Conservation (phyloP, 1,284 basidiomycete genomes). For the Irpex sp. region DNA sequence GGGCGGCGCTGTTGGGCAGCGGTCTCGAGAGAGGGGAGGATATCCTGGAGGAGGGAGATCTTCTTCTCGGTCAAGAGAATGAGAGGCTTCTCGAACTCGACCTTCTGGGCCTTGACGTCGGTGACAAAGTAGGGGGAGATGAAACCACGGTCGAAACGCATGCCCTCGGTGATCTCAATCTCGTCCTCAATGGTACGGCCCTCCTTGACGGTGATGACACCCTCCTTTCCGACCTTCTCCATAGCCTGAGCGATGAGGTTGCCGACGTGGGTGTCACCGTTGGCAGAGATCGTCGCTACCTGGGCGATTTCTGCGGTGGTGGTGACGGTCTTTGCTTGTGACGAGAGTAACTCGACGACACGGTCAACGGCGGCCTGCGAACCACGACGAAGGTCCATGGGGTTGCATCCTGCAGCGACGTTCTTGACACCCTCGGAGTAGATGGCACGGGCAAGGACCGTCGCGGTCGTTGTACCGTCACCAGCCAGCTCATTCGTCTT, state of each 20-base stretch:
- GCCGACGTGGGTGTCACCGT: conserved; percentile 93
- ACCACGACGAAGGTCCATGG: conserved; percentile 97
- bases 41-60: conserved; percentile 93
- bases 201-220: conserved; percentile 99
- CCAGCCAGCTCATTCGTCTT: conserved; percentile 98
- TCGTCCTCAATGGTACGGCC: conserved; percentile 97
- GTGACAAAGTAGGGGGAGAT: conserved; percentile 99
- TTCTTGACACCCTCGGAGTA: conserved; percentile 99
- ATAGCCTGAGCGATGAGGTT: conserved; percentile 98
- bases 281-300: conserved; percentile 98
- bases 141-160: conserved; percentile 99
- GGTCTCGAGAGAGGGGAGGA: conserved; percentile 91
- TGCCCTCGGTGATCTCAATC: conserved; percentile 99
- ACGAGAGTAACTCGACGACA: conserved; percentile 89
- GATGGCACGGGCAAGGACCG: conserved; percentile 95
- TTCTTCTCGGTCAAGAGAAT: conserved; percentile 97
- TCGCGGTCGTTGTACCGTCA: conserved; percentile 98
- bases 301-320: conserved; percentile 97
- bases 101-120: conserved; percentile 95
- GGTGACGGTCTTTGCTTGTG: conserved; percentile 92
- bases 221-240: conserved; percentile 99
- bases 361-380: conserved; percentile 96
- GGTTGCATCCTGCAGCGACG: conserved; percentile 98
- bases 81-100: conserved; percentile 96
- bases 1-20: conserved; percentile 92